Conservation (phyloP, 208 protist genomes). For the Naegleria lovaniensis region DNA sequence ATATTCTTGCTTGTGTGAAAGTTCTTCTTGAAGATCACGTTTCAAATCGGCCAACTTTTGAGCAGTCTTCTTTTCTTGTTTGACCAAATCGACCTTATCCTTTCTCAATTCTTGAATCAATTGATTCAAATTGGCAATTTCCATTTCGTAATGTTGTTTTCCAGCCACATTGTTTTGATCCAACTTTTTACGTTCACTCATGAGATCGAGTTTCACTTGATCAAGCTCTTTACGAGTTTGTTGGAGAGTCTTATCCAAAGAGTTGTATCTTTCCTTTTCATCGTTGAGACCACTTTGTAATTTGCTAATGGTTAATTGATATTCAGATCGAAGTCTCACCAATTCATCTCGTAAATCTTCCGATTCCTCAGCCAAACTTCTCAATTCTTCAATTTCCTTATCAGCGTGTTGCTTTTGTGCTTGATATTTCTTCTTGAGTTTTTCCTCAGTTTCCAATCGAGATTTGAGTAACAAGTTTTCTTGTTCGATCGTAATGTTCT, state of each 20-base stretch:
- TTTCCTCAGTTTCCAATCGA: not conserved
- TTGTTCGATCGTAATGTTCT: not conserved
- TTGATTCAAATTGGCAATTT: slow-evolving; percentile 7
- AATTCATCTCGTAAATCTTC: slow-evolving; percentile 21
- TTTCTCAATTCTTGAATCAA: not conserved
- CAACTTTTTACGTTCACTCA: not conserved
- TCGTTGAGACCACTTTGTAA: not conserved
- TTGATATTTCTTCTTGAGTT: not conserved
- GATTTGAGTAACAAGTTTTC: not conserved
- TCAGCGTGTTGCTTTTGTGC: not conserved
- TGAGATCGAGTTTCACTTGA: not conserved
- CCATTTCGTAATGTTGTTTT: not conserved
- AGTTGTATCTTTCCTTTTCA: not conserved
- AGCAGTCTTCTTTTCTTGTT: not conserved
- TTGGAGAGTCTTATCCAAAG: not conserved
- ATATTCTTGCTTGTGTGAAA: not conserved
- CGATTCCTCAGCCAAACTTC: slow-evolving; percentile 4
- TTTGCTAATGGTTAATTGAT: not conserved
- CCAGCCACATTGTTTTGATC: not conserved
- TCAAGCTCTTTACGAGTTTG: not conserved
- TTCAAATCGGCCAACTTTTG: not conserved
- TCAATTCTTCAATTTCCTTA: slow-evolving; percentile 10
- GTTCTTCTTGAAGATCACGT: not conserved
- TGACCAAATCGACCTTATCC: not conserved
- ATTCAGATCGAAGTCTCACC: not conserved